These are phyloP conservation scores for Hymenoscyphus albidus DNA, from an alignment of 2,329 filamentous ascomycete genomes.

Conservation along the genomic window DNA sequence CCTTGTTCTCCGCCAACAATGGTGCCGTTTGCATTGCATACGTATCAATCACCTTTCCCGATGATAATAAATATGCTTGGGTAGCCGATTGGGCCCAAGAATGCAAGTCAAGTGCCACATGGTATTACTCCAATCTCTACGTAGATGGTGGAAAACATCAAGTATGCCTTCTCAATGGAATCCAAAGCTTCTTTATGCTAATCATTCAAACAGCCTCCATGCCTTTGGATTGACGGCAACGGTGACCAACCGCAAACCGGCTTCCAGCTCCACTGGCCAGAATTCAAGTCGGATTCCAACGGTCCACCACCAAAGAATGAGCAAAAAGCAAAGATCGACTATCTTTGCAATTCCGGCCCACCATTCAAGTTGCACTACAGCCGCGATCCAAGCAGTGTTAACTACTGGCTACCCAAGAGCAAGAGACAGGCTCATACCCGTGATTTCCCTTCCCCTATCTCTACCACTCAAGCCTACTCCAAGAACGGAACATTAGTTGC, in stretches of 20 bases:
- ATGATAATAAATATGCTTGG: slow-evolving; percentile 1
- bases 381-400: background rate
- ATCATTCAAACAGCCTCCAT: background rate
- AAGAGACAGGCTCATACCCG: background rate
- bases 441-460: background rate
- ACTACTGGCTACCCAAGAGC: background rate
- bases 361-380: background rate
- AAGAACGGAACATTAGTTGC: background rate
- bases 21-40: background rate
- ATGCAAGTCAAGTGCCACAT: background rate
- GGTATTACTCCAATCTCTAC: background rate
- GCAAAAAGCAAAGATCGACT: too few relatives aligned
- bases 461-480: background rate
- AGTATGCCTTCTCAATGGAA: background rate
- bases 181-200: background rate
- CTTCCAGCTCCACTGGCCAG: background rate
- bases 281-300: background rate
- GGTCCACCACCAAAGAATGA: too few relatives aligned
- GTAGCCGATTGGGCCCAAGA: background rate
- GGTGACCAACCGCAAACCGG: background rate
- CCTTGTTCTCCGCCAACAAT: background rate
- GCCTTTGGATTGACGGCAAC: background rate
- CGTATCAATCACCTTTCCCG: background rate
- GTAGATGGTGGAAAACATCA: background rate
- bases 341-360: background rate